Conservation (phyloP, 2,329 filamentous ascomycete genomes). For the Ascochyta koolunga region DNA sequence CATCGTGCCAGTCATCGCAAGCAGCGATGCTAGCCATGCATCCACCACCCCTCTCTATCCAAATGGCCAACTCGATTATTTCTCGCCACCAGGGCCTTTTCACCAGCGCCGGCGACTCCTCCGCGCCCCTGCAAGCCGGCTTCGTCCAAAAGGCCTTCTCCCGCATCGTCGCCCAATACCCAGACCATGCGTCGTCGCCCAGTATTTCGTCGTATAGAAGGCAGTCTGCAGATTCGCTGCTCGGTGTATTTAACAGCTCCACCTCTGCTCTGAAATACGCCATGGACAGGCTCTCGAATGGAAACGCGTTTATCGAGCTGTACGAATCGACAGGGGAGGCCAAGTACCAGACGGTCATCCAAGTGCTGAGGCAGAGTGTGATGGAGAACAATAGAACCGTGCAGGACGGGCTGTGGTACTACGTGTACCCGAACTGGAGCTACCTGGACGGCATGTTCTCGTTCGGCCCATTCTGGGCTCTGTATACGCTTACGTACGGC, state of each 20-base stretch:
- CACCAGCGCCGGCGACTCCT: slow-evolving; percentile 22
- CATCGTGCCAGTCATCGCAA: background rate
- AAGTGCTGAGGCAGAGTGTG: slow-evolving; percentile 31
- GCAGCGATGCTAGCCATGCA: background rate
- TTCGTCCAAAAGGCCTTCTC: slow-evolving; percentile 44
- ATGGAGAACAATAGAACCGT: slow-evolving; percentile 36
- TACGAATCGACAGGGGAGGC: slow-evolving; percentile 20
- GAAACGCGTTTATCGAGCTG: slow-evolving; percentile 31
- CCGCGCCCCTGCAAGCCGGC: slow-evolving; percentile 38
- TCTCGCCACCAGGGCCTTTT: slow-evolving; percentile 40
- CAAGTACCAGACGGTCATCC: slow-evolving; percentile 16
- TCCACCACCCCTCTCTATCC: slow-evolving; percentile 17
- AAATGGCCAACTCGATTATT: slow-evolving; percentile 40
- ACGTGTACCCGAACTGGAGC: slow-evolving; percentile 57
- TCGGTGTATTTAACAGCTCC: background rate
- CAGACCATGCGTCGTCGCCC: background rate
- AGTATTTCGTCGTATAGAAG: background rate
- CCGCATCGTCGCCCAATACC: slow-evolving; percentile 21
- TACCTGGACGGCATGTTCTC: slow-evolving; percentile 63
- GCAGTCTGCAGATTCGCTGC: background rate
- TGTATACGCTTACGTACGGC: slow-evolving; percentile 23
- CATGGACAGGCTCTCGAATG: slow-evolving; percentile 42
- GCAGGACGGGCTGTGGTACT: slow-evolving; percentile 46
- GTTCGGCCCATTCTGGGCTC: slow-evolving; percentile 52
- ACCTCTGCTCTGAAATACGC: slow-evolving; percentile 7